phyloP scores from a whole-genome alignment of 2,329 filamentous ascomycete species.

The Anisogramma anomala region DNA sequence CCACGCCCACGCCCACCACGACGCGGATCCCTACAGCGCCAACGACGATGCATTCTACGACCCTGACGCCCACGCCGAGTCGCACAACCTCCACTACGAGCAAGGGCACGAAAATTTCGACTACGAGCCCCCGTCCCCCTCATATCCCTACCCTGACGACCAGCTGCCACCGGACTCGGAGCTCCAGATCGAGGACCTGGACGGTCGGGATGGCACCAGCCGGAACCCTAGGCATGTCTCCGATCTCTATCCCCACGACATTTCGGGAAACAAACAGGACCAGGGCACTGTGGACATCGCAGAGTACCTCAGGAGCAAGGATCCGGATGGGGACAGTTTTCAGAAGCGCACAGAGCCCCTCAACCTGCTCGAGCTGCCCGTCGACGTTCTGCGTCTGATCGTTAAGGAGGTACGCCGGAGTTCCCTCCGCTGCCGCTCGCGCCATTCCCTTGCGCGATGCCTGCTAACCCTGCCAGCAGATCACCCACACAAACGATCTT shows the following conservation, averaged over 20 bases:
- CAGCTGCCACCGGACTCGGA: background rate
- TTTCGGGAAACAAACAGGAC: constrained; percentile 3
- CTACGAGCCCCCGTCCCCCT: constrained; percentile 8
- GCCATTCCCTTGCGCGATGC: background rate
- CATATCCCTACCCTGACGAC: constrained; percentile 8
- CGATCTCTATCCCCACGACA: constrained; percentile 10
- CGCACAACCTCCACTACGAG: background rate
- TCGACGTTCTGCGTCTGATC: constrained; percentile 68
- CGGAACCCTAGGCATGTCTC: constrained; percentile 11
- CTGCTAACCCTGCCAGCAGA: constrained; percentile 31
- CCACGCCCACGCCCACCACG: too few relatives aligned
- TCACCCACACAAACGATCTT: constrained; percentile 72
- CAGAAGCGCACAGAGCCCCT: constrained; percentile 46
- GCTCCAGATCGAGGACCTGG: background rate
- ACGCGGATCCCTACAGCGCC: constrained; percentile 1
- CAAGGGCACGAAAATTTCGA: constrained; percentile 1
- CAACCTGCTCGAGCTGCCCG: constrained; percentile 59
- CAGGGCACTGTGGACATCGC: constrained; percentile 15
- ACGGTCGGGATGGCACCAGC: background rate
- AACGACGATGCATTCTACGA: constrained; percentile 9
- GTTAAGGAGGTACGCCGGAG: constrained; percentile 55
- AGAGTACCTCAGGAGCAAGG: constrained; percentile 43
- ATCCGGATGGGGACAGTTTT: constrained; percentile 57
- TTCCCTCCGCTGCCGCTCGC: constrained; percentile 1
- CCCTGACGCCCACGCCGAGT: constrained; percentile 1